Base-by-base conservation (phyloP, 2,329 filamentous ascomycete genomes). In the Biscogniauxia mediterranea region DNA sequence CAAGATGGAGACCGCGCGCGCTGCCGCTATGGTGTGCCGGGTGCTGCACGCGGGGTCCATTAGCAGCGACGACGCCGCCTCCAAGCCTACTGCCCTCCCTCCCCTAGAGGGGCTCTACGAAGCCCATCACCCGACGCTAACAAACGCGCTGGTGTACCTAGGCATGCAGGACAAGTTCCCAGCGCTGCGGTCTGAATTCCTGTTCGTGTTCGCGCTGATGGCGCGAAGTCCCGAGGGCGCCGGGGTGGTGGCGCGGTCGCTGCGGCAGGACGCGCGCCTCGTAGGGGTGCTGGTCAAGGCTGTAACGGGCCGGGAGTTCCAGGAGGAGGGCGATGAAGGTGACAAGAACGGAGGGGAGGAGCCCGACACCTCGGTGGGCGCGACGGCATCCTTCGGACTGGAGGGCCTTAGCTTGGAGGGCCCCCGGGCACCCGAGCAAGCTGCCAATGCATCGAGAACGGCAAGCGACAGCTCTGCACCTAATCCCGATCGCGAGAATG, bases 181-280 rank as follows among this genome's bases (percentile, higher is more conserved):
- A 0, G 77, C 82, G 1, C 76, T 89, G 2, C 79, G 83, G 19
- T 86, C 84, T 49, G 86, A 89, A 69, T 79, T 82, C 2, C 85
- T 85, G 81, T 88, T 89, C 64, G 80, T 86, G 5, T 79, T 87
- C 56, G 86, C 86, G 2, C 78, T 89, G 38, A 84, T 88, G 79
- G 80, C 81, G 50, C 79, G 84, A 26, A 80, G 81, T 1, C 59
- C 69, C 1, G 80, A 83, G 42, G 84, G 85, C 7, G 80, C 82
- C 1, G 67, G 71, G 1, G 73, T 82, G 11, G 79, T 85, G 19
- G 66, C 77, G 8, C 73, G 75, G 13, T 71, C 81, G 1, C 71
- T 87, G 52, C 70, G 77, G 9, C 73, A 78, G 0, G 69, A 76
- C 0, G 77, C 38, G 5, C 38, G 76, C n/a, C 76, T 80, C 0